These are phyloP conservation scores for Elymus sibiricus DNA, from an alignment of 176 grass and related monocot genomes.

Conservation along the genomic window DNA sequence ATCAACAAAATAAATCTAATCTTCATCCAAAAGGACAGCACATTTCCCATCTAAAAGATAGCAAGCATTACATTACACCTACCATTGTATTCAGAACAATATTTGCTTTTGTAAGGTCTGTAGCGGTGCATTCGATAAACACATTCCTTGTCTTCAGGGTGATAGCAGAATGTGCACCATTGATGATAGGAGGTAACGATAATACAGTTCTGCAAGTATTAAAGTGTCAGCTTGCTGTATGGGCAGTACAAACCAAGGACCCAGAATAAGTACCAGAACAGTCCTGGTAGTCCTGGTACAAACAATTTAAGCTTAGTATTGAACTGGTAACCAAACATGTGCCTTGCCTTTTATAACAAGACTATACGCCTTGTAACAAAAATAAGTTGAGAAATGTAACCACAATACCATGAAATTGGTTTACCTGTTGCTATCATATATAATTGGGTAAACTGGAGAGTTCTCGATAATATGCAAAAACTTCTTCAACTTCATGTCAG, in stretches of 20 bases:
- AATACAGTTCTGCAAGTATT: constrained; percentile 76
- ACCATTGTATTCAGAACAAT: constrained; percentile 99
- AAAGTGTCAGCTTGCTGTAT: neutral
- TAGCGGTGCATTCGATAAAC: constrained; percentile 96
- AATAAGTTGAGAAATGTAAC: neutral
- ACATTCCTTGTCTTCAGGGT: constrained; percentile 77
- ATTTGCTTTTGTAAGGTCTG: constrained; percentile 95
- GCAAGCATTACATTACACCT: constrained; percentile 13
- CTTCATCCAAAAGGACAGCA: neutral
- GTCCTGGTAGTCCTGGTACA: neutral
- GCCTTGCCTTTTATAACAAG: neutral
- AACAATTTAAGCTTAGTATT: neutral
- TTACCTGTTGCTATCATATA: constrained; percentile 96
- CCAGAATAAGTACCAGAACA: neutral
- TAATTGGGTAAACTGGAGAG: constrained; percentile 88
- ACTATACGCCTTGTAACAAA: neutral
- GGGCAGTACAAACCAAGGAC: neutral
- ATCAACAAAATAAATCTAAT: constrained; percentile 24
- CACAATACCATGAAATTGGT: neutral
- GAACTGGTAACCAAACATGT: constrained; percentile 8
- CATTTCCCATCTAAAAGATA: constrained; percentile 11
- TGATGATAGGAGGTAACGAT: constrained; percentile 91
- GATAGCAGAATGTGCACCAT: constrained; percentile 94
- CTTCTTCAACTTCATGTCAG: constrained; percentile 97
- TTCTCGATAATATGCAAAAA: constrained; percentile 97